Evolutionary conservation across 768 basidiomycete genomes (phyloP), one percentile per base, ranked within the genome.

Genomic region (Boletus rex-veris): DNA sequence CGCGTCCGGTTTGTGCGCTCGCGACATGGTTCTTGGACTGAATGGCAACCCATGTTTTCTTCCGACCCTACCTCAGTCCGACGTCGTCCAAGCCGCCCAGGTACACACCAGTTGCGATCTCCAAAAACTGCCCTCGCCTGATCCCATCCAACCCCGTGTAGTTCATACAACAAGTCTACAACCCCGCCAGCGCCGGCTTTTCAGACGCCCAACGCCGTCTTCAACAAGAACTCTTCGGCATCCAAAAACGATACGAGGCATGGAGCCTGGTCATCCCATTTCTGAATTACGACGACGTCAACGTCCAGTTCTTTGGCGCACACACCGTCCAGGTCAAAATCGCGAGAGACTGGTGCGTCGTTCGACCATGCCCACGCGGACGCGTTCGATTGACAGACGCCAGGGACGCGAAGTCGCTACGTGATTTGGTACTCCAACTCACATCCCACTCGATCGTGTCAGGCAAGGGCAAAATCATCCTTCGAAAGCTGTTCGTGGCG

Each of bases 311-410:
- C 78, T 96, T 92, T 64, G 92, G 93, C 3, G 93, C 94, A 5
- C 94, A 97, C 62, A 97, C 92, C 0, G 83, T 88, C 3, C 92
- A 95, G 65, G 90, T 95, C 57, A 98, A 98, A 80, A 92, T 96
- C 58, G 84, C 88, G 14, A 76, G 94, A 58, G 94, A 96, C 69
- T 96, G 93, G 93, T 94, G 67, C 58, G 80, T 69, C 5, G 31
- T 5, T 45, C 44, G 5, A 36, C 21, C 50, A 12, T 36, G 19
- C 48, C 7, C 30, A 36, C 38, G 10, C 37, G 28, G 5, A 5
- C 28, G 6, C 24, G 8, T 16, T 46, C 44, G 37, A 36, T 35
- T 60, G 43, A 66, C 57, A 26, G 31, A 51, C 43, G 30, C 52
- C 49, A 92, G 92, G 92, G 85, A 84, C 50, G 77, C 78, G 2